Evolutionary conservation across 2,329 filamentous ascomycete genomes (phyloP).

Genomic region (Fusarium circinatum): DNA sequence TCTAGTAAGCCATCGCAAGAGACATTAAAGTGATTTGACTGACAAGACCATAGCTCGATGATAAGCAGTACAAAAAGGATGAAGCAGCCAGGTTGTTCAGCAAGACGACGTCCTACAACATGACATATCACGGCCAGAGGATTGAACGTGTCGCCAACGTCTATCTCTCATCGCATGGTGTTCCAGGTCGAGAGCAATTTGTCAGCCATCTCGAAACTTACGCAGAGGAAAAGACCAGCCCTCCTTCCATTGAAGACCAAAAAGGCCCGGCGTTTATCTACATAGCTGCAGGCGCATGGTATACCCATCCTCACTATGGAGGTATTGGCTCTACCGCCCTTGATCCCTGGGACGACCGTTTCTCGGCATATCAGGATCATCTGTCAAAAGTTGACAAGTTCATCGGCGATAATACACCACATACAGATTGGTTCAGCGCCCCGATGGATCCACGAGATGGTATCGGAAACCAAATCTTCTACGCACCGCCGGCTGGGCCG

Average conservation of each 20-base stretch:
- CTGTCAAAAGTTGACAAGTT: neutral
- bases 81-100: neutral
- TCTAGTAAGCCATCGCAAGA: conserved; percentile 25
- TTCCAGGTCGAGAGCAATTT: neutral
- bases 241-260: neutral
- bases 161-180: neutral
- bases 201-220: neutral
- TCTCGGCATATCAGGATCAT: neutral
- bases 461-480: conserved; percentile 43
- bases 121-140: conserved; percentile 6
- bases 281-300: neutral
- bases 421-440: neutral
- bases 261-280: neutral
- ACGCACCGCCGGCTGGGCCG: conserved; percentile 38
- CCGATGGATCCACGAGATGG: conserved; percentile 40
- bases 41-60: conserved; percentile 1
- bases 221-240: neutral
- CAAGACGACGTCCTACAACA: neutral
- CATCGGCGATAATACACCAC: neutral
- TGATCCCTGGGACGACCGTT: neutral
- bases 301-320: neutral
- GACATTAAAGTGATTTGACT: accelerated
- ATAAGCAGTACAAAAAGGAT: neutral
- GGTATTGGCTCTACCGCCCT: neutral
- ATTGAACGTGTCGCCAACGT: neutral